phyloP scores from a whole-genome alignment of 441 rosid genomes.

The Jatropha multifida region DNA sequence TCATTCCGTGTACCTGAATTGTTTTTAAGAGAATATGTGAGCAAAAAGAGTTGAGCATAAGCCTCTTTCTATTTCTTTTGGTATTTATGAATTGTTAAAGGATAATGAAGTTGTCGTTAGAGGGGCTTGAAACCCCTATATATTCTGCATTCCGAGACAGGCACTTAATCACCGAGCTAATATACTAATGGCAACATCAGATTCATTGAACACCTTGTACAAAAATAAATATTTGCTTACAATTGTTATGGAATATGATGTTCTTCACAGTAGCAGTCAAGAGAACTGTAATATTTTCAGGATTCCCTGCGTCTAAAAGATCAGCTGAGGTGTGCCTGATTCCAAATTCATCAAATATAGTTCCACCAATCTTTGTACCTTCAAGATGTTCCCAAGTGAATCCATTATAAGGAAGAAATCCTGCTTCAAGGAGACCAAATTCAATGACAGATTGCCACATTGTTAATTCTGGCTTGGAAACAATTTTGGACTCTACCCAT shows the following conservation, averaged over 20 bases:
- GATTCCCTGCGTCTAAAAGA: conserved; percentile 56
- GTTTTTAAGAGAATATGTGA: background rate
- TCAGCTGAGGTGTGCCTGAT: conserved; percentile 76
- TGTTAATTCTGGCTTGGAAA: conserved; percentile 53
- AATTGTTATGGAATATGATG: conserved; percentile 42
- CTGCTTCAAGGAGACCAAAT: conserved; percentile 73
- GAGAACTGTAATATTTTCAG: conserved; percentile 47
- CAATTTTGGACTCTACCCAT: conserved; percentile 75
- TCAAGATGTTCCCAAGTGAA: conserved; percentile 61
- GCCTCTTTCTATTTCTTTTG: too few relatives aligned
- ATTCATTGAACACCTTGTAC: background rate
- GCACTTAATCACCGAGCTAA: too few relatives aligned
- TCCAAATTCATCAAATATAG: conserved; percentile 53
- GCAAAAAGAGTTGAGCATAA: background rate
- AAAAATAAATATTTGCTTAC: conserved; percentile 27
- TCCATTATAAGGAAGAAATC: conserved; percentile 65
- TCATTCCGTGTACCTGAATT: conserved; percentile 39
- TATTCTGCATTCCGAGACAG: too few relatives aligned
- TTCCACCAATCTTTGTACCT: conserved; percentile 82
- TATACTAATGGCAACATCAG: background rate
- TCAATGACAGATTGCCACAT: conserved; percentile 65
- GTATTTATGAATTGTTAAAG: too few relatives aligned
- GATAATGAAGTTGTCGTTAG: too few relatives aligned
- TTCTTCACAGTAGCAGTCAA: conserved; percentile 59
- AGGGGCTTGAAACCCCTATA: too few relatives aligned